Evolutionary conservation across 805 yeast genomes (phyloP).

Genomic region (Hanseniaspora nectarophila): DNA sequence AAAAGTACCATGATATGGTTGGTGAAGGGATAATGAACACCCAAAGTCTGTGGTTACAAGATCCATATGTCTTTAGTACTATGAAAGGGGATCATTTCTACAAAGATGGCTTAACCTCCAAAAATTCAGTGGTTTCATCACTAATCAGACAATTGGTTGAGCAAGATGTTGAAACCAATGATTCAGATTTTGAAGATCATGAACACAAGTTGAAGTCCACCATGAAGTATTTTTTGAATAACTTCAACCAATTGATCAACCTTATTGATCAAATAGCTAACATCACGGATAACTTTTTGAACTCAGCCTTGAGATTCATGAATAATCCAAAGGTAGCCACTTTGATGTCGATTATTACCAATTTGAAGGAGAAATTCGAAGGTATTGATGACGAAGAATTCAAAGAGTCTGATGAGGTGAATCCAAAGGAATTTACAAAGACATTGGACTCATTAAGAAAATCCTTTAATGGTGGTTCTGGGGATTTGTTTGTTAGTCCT

Average conservation of each 20-base stretch:
- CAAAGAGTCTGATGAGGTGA: neutral
- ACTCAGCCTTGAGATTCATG: constrained; percentile 68
- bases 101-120: neutral
- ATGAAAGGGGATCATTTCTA: constrained; percentile 39
- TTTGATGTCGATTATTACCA: constrained; percentile 27
- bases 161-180: constrained; percentile 34
- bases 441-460: constrained; percentile 2
- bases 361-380: constrained; percentile 29
- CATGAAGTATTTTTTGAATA: constrained; percentile 26
- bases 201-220: constrained; percentile 26
- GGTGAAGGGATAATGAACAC: constrained; percentile 51
- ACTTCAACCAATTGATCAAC: constrained; percentile 28
- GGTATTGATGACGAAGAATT: constrained; percentile 25
- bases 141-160: constrained; percentile 38
- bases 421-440: neutral
- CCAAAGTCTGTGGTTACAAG: constrained; percentile 57
- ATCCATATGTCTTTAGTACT: constrained; percentile 61
- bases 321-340: constrained; percentile 57
- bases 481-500: constrained; percentile 2
- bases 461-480: constrained; percentile 11
- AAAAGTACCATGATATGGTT: constrained; percentile 51
- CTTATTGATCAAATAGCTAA: constrained; percentile 50
- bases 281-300: constrained; percentile 57
- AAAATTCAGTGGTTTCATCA: constrained; percentile 18
- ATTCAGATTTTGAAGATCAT: constrained; percentile 28